Percentiles rank a stretch among this genome's conserved stretches.
phyloP scores from a whole-genome alignment of 441 rosid genomes.

The Cnidoscolus chayamansa region DNA sequence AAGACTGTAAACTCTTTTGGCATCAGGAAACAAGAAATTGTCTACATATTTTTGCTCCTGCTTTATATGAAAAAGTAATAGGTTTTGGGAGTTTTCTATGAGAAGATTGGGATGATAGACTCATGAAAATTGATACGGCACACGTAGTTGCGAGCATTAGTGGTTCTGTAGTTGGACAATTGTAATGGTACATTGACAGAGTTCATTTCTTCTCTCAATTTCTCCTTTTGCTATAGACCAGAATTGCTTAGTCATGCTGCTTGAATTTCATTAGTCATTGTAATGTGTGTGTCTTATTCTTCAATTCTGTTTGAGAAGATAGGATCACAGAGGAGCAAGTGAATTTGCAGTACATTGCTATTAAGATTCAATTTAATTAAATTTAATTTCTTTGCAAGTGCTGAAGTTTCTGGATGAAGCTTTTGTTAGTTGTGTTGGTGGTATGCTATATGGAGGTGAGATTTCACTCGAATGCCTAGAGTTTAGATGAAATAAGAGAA shows the following conservation, averaged over 20 bases:
- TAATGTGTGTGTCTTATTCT: neutral
- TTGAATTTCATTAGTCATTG: neutral
- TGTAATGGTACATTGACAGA: neutral
- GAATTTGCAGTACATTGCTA: neutral
- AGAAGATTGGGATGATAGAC: neutral
- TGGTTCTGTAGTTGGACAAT: neutral
- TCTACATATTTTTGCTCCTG: neutral
- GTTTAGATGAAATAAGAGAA: neutral
- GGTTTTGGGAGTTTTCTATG: neutral
- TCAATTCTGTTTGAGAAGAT: neutral
- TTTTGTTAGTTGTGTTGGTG: neutral
- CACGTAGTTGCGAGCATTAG: too few relatives aligned
- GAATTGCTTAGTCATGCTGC: neutral
- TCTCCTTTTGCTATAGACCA: neutral
- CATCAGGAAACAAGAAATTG: neutral
- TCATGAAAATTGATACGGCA: neutral
- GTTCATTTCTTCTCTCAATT: neutral
- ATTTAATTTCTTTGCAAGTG: neutral
- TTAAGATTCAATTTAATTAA: neutral
- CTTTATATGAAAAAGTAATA: neutral
- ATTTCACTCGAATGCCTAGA: neutral
- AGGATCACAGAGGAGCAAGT: neutral
- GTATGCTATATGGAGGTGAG: neutral
- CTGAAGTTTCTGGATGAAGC: slow-evolving; percentile 8
- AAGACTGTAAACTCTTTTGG: neutral